Conservation (phyloP, 768 basidiomycete species). For the Rhodotorula paludigena region DNA sequence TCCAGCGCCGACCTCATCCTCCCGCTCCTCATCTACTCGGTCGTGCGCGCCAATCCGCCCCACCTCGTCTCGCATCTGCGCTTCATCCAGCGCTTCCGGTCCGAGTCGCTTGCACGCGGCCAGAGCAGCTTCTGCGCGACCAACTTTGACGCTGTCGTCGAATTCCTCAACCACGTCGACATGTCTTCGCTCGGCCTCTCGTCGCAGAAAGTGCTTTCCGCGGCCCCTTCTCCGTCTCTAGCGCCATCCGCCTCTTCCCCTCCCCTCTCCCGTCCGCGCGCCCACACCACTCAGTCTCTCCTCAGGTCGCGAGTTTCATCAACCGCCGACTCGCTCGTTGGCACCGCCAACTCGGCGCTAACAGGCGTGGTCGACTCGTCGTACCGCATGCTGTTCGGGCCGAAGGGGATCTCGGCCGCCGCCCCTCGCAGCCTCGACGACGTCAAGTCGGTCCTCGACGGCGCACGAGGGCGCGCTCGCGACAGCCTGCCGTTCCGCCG, state of each 20-base stretch:
- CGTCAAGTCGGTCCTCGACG: conserved; percentile 42
- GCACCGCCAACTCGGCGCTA: conserved; percentile 68
- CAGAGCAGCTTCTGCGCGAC: conserved; percentile 90
- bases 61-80: conserved; percentile 66
- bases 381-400: conserved; percentile 65
- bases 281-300: conserved; percentile 13
- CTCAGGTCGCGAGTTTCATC: conserved; percentile 8
- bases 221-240: background rate
- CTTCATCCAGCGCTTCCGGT: conserved; percentile 57
- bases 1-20: conserved; percentile 82
- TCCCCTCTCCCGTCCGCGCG: background rate
- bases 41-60: conserved; percentile 85
- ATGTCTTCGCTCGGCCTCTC: conserved; percentile 62
- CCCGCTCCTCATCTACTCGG: conserved; percentile 86
- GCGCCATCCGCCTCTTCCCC: background rate
- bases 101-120: conserved; percentile 57
- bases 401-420: conserved; percentile 48
- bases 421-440: conserved; percentile 57
- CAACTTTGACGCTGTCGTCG: conserved; percentile 89
- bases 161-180: conserved; percentile 93
- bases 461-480: conserved; percentile 22
- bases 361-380: conserved; percentile 80
- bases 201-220: conserved; percentile 44
- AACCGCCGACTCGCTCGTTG: conserved; percentile 59
- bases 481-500: conserved; percentile 17